phyloP scores from a whole-genome alignment of 148 eudicot genomes.

The Spergularia bocconei region DNA sequence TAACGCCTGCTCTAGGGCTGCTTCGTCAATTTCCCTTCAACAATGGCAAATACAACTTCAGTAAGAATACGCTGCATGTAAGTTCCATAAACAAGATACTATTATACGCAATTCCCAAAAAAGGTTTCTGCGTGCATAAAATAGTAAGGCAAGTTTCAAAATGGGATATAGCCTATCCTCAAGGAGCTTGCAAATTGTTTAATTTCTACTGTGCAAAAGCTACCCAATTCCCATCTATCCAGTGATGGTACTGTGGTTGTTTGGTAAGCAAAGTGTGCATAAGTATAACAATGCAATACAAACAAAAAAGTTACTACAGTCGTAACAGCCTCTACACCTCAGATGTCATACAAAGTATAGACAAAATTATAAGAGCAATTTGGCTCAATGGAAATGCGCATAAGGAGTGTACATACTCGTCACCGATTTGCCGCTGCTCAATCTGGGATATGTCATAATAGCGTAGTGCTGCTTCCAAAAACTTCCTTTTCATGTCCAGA shows the following conservation, averaged over 20 bases:
- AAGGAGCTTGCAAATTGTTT: neutral
- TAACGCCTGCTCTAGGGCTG: slow-evolving; percentile 88
- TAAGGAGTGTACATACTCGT: slow-evolving; percentile 60
- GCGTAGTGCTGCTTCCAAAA: slow-evolving; percentile 96
- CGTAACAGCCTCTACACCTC: neutral
- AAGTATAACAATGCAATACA: neutral
- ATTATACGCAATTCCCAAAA: neutral
- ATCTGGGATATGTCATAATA: slow-evolving; percentile 95
- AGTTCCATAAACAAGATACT: neutral
- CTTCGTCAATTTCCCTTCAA: slow-evolving; percentile 69
- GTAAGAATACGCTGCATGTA: neutral
- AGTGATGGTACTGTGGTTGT: neutral
- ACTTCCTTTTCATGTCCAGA: slow-evolving; percentile 89
- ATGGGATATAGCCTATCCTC: neutral
- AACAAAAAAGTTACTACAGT: neutral
- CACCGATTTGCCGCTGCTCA: slow-evolving; percentile 91
- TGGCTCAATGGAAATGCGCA: neutral
- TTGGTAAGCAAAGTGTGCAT: neutral
- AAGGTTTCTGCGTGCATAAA: neutral
- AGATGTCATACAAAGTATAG: neutral
- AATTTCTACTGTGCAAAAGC: neutral
- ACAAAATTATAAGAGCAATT: neutral
- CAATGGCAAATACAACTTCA: slow-evolving; percentile 12
- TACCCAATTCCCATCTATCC: neutral
- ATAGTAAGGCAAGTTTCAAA: neutral